phyloP scores from a whole-genome alignment of 257 asterid species.

The Nicotiana paniculata region DNA sequence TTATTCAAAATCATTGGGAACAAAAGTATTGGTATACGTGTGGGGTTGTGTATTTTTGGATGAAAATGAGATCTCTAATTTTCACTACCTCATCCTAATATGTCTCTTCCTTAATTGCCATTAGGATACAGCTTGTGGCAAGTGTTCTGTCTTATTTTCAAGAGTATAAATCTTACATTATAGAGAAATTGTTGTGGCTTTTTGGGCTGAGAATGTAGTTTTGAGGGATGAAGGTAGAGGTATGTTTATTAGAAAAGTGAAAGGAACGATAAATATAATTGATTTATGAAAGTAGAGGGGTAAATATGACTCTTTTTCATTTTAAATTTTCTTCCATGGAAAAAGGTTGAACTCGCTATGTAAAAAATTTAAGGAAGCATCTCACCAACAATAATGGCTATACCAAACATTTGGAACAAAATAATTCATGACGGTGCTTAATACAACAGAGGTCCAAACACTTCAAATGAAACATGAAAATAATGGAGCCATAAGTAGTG shows the following conservation, averaged over 20 bases:
- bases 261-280: too few species aligned
- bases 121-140: neutral
- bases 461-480: neutral
- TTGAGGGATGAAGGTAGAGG: too few species aligned
- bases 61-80: neutral
- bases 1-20: neutral
- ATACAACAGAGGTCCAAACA: neutral
- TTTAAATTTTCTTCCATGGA: neutral
- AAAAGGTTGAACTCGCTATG: neutral
- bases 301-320: too few species aligned
- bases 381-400: neutral
- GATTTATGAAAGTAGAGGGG: too few species aligned
- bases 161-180: too few species aligned
- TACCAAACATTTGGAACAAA: neutral
- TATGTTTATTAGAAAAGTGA: too few species aligned
- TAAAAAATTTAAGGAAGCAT: neutral
- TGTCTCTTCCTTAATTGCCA: neutral
- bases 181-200: too few species aligned
- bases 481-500: neutral
- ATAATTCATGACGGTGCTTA: conserved; percentile 5
- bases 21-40: neutral
- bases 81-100: neutral
- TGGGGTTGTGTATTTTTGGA: neutral
- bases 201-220: too few species aligned
- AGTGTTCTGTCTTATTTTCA: too few species aligned